Evolutionary conservation across 2,329 filamentous ascomycete species (phyloP).

Genomic region (Didymellaceae sp.): DNA sequence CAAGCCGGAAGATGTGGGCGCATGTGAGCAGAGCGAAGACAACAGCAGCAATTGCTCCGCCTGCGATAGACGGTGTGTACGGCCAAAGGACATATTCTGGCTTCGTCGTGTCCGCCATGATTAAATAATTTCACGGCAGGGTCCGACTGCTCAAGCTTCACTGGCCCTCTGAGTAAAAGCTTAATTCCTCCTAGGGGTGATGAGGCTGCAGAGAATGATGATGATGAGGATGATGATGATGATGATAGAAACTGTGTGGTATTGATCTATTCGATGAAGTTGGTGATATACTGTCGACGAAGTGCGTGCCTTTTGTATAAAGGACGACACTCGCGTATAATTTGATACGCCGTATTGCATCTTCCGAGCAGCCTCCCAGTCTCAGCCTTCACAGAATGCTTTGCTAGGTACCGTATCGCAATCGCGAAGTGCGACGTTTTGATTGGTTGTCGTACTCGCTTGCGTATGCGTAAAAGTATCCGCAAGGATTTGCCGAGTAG

Average conservation of each 20-base stretch:
- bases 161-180: too few relatives aligned
- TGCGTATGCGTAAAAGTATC: background rate
- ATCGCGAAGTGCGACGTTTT: background rate
- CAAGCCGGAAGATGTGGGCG: conserved; percentile 53
- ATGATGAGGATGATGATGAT: too few relatives aligned
- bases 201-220: too few relatives aligned
- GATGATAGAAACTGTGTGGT: too few relatives aligned
- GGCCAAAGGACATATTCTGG: conserved; percentile 40
- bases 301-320: conserved; percentile 2
- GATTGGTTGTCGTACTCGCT: conserved; percentile 16
- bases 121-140: too few relatives aligned
- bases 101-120: conserved; percentile 27
- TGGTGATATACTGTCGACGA: background rate
- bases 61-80: conserved; percentile 56
- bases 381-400: background rate
- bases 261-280: too few relatives aligned
- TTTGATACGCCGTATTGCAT: conserved; percentile 6
- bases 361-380: background rate
- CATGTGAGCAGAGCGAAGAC: conserved; percentile 56
- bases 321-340: background rate
- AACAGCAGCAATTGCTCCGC: conserved; percentile 56
- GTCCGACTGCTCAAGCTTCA: too few relatives aligned
- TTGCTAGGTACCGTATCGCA: too few relatives aligned
- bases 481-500: background rate
- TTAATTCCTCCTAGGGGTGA: background rate